Conservation (phyloP, 768 basidiomycete species). For the Amanita inopinata region DNA sequence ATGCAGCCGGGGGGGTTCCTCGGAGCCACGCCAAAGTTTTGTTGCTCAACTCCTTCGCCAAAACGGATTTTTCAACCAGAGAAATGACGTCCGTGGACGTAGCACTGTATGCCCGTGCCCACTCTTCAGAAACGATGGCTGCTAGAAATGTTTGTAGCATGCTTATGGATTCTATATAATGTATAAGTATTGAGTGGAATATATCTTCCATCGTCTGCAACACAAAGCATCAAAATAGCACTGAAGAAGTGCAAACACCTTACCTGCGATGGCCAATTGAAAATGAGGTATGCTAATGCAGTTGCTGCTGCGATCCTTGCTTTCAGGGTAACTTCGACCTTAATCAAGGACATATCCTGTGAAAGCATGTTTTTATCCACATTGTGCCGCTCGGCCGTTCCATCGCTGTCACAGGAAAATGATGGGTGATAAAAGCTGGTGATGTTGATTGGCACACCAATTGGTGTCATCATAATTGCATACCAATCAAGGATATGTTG, state of each 20-base stretch:
- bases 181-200: slow-evolving; percentile 65
- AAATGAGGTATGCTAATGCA: slow-evolving; percentile 63
- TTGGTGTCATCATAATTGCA: slow-evolving; percentile 78
- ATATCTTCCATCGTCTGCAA: slow-evolving; percentile 41
- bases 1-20: slow-evolving; percentile 61
- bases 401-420: slow-evolving; percentile 34
- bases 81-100: slow-evolving; percentile 20
- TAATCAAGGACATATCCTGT: slow-evolving; percentile 81
- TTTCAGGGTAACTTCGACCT: slow-evolving; percentile 65
- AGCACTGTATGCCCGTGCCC: slow-evolving; percentile 57
- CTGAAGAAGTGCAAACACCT: slow-evolving; percentile 13
- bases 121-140: slow-evolving; percentile 86
- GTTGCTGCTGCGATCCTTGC: slow-evolving; percentile 72
- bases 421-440: slow-evolving; percentile 59
- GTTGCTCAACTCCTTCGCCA: slow-evolving; percentile 60
- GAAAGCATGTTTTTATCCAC: slow-evolving; percentile 94
- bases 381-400: slow-evolving; percentile 66
- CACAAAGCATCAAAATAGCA: too few species aligned
- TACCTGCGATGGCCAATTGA: slow-evolving; percentile 59
- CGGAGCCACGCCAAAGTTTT: slow-evolving; percentile 70
- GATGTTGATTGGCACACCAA: slow-evolving; percentile 69
- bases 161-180: slow-evolving; percentile 80
- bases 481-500: slow-evolving; percentile 77
- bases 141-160: slow-evolving; percentile 86
- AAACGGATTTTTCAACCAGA: slow-evolving; percentile 44